Evolutionary conservation across 2,329 filamentous ascomycete genomes (phyloP), one percentile per base, ranked within the genome.

Genomic region (Microcyclospora pomicola): DNA sequence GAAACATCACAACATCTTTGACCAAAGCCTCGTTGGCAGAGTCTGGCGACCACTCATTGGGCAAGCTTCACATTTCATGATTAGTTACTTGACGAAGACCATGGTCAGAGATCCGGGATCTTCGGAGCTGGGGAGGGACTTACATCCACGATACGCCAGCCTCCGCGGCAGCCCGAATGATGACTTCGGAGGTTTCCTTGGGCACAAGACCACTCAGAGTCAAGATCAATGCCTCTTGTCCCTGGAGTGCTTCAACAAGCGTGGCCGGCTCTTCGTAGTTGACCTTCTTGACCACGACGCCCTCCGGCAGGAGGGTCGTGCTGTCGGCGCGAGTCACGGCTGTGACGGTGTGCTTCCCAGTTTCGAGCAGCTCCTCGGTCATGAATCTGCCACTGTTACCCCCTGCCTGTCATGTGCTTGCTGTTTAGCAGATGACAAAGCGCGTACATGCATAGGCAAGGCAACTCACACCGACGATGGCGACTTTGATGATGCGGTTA

Each of bases 221-320:
- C 38, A 42, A 36, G n/a, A 63, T 44, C 5, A 63, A 50, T 13
- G 48, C 52, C 14, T 63, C 53, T 32, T 63, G 56, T 32, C 55
- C 56, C 34, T 46, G 44, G n/a, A 63, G 44, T 0, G 58, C 61
- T 6, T 42, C 30, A 9, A 53, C 48, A 27, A 64, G 41, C 6
- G 55, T 47, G 6, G 50, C 44, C 7, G 64, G 57, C 7, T 68
- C 58, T 13, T 60, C 47, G 51, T 75, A 75, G 56, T 72, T 55
- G 38, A 69, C 53, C 24, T 46, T 54, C 15, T 54, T 59, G 13
- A 63, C 50, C 6, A 50, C 49, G 32, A 69, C 54, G 10, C 52
- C 61, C 0, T 48, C 45, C 3, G 64, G 66, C 2, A 71, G 55
- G 0, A 44, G 58, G 38, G 48, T 52, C 2, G 51, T 63, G 42